phyloP scores from a whole-genome alignment of 139 green algal species.

The Micractinium sp. region DNA sequence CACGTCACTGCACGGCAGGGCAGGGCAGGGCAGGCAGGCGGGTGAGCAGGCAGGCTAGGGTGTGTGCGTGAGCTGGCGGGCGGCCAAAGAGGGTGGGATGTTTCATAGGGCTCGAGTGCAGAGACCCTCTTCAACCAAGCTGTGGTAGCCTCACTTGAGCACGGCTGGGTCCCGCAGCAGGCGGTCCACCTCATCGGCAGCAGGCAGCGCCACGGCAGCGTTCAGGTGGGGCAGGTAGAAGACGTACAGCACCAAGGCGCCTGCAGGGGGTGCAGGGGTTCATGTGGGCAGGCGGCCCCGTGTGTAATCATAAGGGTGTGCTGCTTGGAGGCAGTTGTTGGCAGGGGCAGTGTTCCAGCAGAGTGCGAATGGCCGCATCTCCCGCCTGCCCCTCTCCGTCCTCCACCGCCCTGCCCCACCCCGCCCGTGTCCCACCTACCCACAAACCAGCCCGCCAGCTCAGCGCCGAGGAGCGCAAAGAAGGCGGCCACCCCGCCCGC shows the following conservation, averaged over 20 bases:
- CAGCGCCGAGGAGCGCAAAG: slow-evolving; percentile 11
- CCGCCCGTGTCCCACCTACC: not conserved
- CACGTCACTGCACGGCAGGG: not conserved
- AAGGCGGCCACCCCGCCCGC: not conserved
- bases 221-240: slow-evolving; percentile 32
- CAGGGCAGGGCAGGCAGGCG: not conserved
- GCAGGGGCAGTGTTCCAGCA: too few relatives aligned
- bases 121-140: too few relatives aligned
- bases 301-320: too few relatives aligned
- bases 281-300: not conserved
- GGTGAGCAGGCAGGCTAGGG: not conserved
- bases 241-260: slow-evolving; percentile 5
- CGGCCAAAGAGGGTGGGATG: too few relatives aligned
- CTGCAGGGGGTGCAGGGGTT: not conserved
- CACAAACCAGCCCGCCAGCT: slow-evolving; percentile 12
- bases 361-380: too few relatives aligned
- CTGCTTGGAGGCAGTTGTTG: too few relatives aligned
- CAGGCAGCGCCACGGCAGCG: slow-evolving; percentile 20
- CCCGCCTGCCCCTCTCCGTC: too few relatives aligned
- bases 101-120: too few relatives aligned
- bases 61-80: too few relatives aligned
- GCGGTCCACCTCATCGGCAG: slow-evolving; percentile 24
- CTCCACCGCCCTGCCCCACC: not conserved
- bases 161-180: slow-evolving; percentile 16
- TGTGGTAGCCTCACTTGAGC: not conserved